phyloP scores from a whole-genome alignment of 1,284 basidiomycete genomes.

The Cryptococcus sp. region DNA sequence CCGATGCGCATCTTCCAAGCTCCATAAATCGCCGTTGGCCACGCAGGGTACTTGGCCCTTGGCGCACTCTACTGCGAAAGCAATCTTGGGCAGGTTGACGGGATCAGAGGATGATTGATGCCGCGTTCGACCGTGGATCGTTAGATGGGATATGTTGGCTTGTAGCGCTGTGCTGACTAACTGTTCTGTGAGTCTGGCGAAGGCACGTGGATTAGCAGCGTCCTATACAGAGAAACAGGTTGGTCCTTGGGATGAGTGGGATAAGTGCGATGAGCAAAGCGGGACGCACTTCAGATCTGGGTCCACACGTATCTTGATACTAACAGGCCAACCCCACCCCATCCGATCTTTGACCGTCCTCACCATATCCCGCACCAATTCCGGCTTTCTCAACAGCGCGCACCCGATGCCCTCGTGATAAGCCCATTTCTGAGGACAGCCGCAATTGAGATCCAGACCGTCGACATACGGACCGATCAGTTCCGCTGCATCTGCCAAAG shows the following conservation, averaged over 20 bases:
- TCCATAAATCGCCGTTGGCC: constrained; percentile 63
- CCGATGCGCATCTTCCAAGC: constrained; percentile 53
- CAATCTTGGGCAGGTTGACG: constrained; percentile 58
- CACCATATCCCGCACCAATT: constrained; percentile 61
- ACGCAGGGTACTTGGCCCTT: constrained; percentile 59
- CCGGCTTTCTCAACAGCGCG: constrained; percentile 61
- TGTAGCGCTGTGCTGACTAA: constrained; percentile 56
- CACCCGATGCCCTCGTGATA: constrained; percentile 62
- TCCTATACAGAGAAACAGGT: neutral
- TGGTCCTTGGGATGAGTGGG: neutral
- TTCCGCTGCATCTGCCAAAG: constrained; percentile 61
- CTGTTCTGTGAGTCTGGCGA: constrained; percentile 55
- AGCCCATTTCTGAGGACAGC: constrained; percentile 60
- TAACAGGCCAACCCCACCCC: constrained; percentile 60
- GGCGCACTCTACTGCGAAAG: constrained; percentile 59
- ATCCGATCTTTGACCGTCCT: constrained; percentile 58
- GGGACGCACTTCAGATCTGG: constrained; percentile 54
- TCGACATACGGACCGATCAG: constrained; percentile 58
- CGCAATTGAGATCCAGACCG: constrained; percentile 63
- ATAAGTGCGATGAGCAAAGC: neutral
- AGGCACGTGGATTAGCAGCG: neutral
- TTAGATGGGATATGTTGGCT: constrained; percentile 54
- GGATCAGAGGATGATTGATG: constrained; percentile 60
- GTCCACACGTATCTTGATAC: constrained; percentile 64
- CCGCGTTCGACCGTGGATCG: constrained; percentile 62